A percentile compares a stretch with the other conserved stretches of the same genome.
Evolutionary conservation across 495 filamentous ascomycete genomes (phyloP).

Genomic region (Penicillium argentinense): DNA sequence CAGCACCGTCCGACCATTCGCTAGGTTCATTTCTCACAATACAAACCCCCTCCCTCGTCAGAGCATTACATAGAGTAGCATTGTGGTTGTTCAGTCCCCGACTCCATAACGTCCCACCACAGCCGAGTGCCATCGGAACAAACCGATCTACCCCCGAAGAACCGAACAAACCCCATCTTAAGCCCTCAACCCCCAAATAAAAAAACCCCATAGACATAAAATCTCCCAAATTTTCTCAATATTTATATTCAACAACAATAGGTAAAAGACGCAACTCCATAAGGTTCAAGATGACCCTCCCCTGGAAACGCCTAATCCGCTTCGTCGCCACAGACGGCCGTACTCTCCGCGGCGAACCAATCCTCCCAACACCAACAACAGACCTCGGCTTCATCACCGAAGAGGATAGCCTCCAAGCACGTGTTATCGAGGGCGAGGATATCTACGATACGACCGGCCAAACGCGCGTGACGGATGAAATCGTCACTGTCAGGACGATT

Average conservation of each 20-base stretch:
- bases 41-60: too few species aligned
- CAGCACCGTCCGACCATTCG: too few species aligned
- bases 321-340: conserved; percentile 47
- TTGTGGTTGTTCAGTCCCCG: too few species aligned
- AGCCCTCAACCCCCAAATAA: background rate
- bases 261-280: background rate
- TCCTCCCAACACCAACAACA: conserved; percentile 37
- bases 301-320: conserved; percentile 51
- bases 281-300: conserved; percentile 11
- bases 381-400: conserved; percentile 41
- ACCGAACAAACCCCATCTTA: background rate
- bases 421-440: conserved; percentile 38
- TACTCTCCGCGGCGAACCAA: conserved; percentile 47
- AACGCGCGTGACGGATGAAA: conserved; percentile 33
- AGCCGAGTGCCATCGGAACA: background rate
- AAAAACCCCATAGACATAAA: background rate
- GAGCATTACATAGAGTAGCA: too few species aligned
- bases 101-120: too few species aligned
- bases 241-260: too few species aligned
- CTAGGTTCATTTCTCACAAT: too few species aligned
- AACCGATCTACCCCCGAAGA: conserved; percentile 12
- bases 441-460: conserved; percentile 37
- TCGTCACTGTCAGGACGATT: conserved; percentile 34
- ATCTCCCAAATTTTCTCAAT: background rate
- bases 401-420: conserved; percentile 36